Evolutionary conservation across 306 rosid species (phyloP).

Genomic region (Prunus mongolica): DNA sequence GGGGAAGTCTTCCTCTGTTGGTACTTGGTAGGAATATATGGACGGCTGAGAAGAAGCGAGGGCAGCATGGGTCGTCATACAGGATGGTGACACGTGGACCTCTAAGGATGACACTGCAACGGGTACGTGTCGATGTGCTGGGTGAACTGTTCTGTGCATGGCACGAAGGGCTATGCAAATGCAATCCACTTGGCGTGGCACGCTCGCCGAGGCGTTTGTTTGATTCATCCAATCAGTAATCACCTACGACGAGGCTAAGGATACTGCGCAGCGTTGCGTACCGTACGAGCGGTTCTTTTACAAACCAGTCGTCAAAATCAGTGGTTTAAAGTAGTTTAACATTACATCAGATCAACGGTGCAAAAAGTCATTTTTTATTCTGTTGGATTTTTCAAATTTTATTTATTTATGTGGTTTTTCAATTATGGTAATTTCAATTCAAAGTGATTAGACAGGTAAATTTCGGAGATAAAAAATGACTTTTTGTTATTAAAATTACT

Average conservation of each 20-base stretch:
- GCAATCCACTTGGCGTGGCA: constrained; percentile 26
- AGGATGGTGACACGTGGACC: background rate
- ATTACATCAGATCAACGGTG: background rate
- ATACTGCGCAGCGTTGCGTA: background rate
- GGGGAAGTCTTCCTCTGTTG: background rate
- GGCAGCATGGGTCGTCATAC: background rate
- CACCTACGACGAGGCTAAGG: background rate
- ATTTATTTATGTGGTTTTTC: no score
- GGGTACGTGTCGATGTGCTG: constrained; percentile 18
- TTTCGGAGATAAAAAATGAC: no score
- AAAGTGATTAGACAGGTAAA: no score
- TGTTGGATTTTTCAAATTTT: no score
- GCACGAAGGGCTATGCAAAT: constrained; percentile 12
- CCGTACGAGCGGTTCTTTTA: background rate
- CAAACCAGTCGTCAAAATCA: background rate
- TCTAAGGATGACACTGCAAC: background rate
- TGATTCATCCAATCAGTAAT: background rate
- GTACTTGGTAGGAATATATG: background rate
- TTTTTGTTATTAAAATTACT: background rate
- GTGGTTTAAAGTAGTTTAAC: background rate
- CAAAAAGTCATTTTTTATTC: background rate
- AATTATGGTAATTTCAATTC: no score
- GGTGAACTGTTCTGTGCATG: constrained; percentile 7
- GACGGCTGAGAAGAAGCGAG: constrained; percentile 4
- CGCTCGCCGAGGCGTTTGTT: constrained; percentile 13